Base-by-base conservation (phyloP, 1,284 basidiomycete genomes). In the Hemileia vastatrix region DNA sequence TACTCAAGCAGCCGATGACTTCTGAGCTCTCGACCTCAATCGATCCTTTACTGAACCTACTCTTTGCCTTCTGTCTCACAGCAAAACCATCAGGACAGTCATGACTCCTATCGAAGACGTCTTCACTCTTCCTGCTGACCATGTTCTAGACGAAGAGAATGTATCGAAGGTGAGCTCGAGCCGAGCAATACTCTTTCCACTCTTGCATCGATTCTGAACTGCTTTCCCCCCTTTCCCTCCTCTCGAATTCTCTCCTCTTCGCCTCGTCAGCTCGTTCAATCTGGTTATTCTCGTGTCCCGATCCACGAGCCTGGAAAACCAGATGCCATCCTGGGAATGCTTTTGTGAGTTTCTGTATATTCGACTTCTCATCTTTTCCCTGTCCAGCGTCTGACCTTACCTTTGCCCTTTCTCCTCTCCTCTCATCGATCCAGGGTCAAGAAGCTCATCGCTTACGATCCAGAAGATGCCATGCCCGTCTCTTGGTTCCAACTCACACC, bases 281-380 rank as follows among this genome's bases (percentile, higher is more conserved):
- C 72, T 63, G 93, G 93, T 0, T 96, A 96, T 75, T 95, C 91
- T 1, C 85, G 93, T 27, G 90, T 97, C 69, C 94, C 94, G 0
- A 82, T 97, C 1, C 88, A 95, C 73, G 84, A 87, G 67, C 81
- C 87, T 1, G 83, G 82, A 3, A 82, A 87, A 57, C 83, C 85
- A 1, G 78, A 83, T 11, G 83, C 88, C 44, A 96, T 95, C 72
- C 77, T 88, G 11, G 93, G 93, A 0, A 82, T 95, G 67, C 80
- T 97, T 2, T 82, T 95, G 51, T 44, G 48, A 62, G 50, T 2
- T 2, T 5, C 13, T 1, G 2, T 11, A 6, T 3, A 1, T n/a
- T n/a, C n/a, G n/a, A n/a, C n/a, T n/a, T n/a, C n/a, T n/a, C 27
- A 27, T 27, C 27, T 27, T 27, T 27, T 52, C 50, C 50, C 24